Base-by-base conservation (phyloP, 768 basidiomycete species). In the Gelatoporia subvermispora region DNA sequence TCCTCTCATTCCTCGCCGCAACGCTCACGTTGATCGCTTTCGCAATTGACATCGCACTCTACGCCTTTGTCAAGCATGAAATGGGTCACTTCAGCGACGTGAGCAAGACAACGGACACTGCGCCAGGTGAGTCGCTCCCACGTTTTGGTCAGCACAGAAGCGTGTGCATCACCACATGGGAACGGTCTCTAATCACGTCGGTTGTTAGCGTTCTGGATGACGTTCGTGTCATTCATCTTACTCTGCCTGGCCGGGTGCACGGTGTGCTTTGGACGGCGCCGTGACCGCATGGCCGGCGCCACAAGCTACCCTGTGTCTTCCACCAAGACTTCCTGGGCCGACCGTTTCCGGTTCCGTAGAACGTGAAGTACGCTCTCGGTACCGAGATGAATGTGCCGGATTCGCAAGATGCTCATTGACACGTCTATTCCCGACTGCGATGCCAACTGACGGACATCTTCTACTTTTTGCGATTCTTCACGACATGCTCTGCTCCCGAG, bases 11-110 rank as follows among this genome's bases (percentile, higher is more conserved):
- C 75, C 70, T 89, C 46, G 85, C 85, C 8, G 82, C 85, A 1
- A 51, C 75, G 18, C 61, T 91, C 38, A 78, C 86, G 2, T 68
- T 89, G 47, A 78, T 89, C 52, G 81, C 86, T 1, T 88, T 91
- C 59, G 77, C 78, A 36, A 79, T 86, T 62, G 87, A 92, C 63
- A 83, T 90, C 51, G 84, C 85, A 13, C 76, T 92, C 24, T 84
- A 71, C 58, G 81, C 71, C 3, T 79, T 73, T 49, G 73, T 83
- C 44, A 80, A 77, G 60, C 72, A 82, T 44, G 70, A 82, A 54
- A 71, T 86, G 56, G 65, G 66, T 38, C 72, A 78, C 47, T 70
- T 89, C 10, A 56, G 65, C 37, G 65, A 70, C 46, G 62, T 75
- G 20, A 53, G 57, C n/a, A 66, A 68, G 3, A 68, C 61, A 38